Conservation (phyloP, 257 asterid genomes). For the Jacaranda mimosifolia region DNA sequence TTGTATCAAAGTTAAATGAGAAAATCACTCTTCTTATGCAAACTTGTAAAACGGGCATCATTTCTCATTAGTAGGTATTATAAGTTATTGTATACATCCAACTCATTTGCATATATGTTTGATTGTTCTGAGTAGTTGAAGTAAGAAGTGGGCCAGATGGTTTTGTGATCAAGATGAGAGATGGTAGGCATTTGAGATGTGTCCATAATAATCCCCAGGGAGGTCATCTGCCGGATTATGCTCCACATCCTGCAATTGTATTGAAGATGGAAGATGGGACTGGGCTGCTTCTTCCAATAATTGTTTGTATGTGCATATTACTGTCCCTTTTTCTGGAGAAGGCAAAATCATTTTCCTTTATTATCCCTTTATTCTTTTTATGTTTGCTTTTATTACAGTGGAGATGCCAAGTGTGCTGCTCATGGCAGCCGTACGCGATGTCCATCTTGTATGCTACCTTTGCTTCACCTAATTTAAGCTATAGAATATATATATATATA, state of each 20-base stretch:
- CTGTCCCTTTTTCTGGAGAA: slow-evolving; percentile 20
- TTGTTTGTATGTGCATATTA: slow-evolving; percentile 70
- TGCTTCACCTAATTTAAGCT: slow-evolving; percentile 19
- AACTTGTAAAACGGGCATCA: background rate
- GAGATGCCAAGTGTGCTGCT: slow-evolving; percentile 98
- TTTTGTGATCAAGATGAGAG: slow-evolving; percentile 97
- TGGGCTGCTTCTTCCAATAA: slow-evolving; percentile 91
- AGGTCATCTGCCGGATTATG: slow-evolving; percentile 78
- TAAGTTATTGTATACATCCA: background rate
- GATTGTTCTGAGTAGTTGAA: slow-evolving; percentile 64
- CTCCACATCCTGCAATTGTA: slow-evolving; percentile 98
- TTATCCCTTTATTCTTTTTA: slow-evolving; percentile 4
- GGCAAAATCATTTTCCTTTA: background rate
- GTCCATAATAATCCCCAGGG: slow-evolving; percentile 85
- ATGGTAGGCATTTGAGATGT: slow-evolving; percentile 81
- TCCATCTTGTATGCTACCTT: slow-evolving; percentile 73
- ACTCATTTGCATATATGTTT: slow-evolving; percentile 21
- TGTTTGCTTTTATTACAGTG: slow-evolving; percentile 63
- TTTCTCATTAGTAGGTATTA: slow-evolving; percentile 38
- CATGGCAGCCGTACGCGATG: slow-evolving; percentile 97
- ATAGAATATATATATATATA: background rate
- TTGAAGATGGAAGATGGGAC: slow-evolving; percentile 98
- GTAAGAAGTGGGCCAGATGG: slow-evolving; percentile 96
- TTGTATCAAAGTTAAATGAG: background rate
- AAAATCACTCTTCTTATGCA: background rate